Percentiles rank a stretch among this genome's conserved stretches.
Conservation (phyloP, 1,284 basidiomycete species). For the Sporisorium exsertum region DNA sequence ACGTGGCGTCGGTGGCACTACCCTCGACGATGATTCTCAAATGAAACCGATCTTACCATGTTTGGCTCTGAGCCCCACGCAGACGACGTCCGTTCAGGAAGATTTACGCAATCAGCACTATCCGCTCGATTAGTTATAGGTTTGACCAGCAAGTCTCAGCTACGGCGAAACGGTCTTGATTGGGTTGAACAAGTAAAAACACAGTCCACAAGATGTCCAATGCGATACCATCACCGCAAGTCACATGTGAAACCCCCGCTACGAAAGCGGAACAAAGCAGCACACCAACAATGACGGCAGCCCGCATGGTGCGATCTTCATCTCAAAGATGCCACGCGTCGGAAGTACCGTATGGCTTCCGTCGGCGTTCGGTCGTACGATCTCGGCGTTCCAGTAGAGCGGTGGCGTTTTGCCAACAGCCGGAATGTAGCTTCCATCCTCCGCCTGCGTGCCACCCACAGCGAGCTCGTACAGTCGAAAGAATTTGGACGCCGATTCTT, state of each 20-base stretch:
- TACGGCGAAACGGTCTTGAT: background rate
- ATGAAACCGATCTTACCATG: background rate
- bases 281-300: slow-evolving; percentile 47
- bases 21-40: background rate
- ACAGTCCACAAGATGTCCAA: background rate
- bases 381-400: slow-evolving; percentile 51
- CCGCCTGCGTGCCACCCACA: slow-evolving; percentile 29
- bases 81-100: background rate
- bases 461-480: slow-evolving; percentile 46
- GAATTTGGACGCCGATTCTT: slow-evolving; percentile 45
- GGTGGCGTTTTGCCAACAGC: slow-evolving; percentile 29
- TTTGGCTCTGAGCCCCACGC: background rate
- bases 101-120: background rate
- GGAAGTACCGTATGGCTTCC: slow-evolving; percentile 16
- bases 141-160: too few species aligned
- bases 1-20: background rate
- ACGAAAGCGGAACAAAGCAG: slow-evolving; percentile 40
- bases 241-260: too few species aligned
- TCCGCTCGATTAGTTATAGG: background rate
- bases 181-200: background rate
- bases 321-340: slow-evolving; percentile 47
- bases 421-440: slow-evolving; percentile 30
- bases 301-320: slow-evolving; percentile 55
- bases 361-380: slow-evolving; percentile 20
- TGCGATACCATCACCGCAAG: background rate